Evolutionary conservation across 495 filamentous ascomycete species (phyloP).

Genomic region (Aspergillus saccharolyticus): DNA sequence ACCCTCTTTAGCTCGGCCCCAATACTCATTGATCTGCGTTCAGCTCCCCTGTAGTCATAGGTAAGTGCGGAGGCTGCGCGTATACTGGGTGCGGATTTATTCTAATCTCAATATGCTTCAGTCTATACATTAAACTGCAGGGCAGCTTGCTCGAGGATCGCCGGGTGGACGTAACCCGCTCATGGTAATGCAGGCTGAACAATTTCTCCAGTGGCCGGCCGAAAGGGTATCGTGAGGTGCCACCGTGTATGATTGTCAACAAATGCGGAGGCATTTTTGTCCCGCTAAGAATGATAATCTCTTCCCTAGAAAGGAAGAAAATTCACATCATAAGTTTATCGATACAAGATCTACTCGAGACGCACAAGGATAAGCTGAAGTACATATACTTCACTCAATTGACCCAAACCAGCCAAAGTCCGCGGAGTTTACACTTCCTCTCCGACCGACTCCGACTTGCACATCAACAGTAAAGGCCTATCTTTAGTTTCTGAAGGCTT

Average conservation of each 20-base stretch:
- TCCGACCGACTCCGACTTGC: too few relatives aligned
- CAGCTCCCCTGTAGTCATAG: not conserved
- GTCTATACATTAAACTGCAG: not conserved
- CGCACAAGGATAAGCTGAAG: too few relatives aligned
- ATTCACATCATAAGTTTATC: too few relatives aligned
- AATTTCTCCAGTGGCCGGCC: not conserved
- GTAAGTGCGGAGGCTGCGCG: not conserved
- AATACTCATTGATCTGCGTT: not conserved
- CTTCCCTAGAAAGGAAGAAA: too few relatives aligned
- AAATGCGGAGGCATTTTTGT: not conserved
- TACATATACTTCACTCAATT: too few relatives aligned
- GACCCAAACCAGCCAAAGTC: too few relatives aligned
- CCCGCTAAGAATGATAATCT: too few relatives aligned
- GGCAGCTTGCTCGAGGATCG: not conserved
- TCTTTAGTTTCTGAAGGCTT: too few relatives aligned
- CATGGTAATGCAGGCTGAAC: not conserved
- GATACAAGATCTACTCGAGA: too few relatives aligned
- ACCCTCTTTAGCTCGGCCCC: not conserved
- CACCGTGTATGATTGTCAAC: not conserved
- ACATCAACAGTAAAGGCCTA: too few relatives aligned
- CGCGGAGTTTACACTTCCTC: too few relatives aligned
- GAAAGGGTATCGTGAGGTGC: not conserved
- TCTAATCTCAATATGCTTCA: not conserved
- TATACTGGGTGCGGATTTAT: not conserved
- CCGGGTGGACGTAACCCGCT: not conserved